Evolutionary conservation across 2,329 filamentous ascomycete species (phyloP).

Genomic region (Paracoccidioides lutzii): DNA sequence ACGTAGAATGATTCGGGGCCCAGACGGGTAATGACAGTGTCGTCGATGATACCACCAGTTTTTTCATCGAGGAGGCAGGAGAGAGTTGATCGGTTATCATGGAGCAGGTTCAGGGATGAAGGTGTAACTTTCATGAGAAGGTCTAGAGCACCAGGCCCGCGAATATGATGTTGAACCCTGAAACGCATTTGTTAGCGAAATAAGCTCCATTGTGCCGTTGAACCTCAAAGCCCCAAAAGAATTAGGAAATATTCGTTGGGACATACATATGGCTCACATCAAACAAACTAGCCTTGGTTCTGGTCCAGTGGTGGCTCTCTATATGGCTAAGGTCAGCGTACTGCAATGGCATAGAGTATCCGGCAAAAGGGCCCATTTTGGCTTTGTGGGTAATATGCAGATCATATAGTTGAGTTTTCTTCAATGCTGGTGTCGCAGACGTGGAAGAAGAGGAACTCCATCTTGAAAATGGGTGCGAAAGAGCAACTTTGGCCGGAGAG

Average conservation of each 20-base stretch:
- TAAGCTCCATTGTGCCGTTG: not conserved
- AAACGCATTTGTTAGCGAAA: not conserved
- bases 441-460: slow-evolving; percentile 14
- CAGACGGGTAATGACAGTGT: slow-evolving; percentile 80
- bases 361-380: slow-evolving; percentile 95
- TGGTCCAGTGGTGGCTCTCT: slow-evolving; percentile 82
- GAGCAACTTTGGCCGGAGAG: slow-evolving; percentile 7
- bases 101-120: slow-evolving; percentile 52
- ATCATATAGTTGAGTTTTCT: slow-evolving; percentile 60
- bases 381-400: slow-evolving; percentile 65
- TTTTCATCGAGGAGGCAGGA: slow-evolving; percentile 68
- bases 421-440: slow-evolving; percentile 21
- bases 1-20: slow-evolving; percentile 68
- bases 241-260: not conserved
- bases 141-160: slow-evolving; percentile 62
- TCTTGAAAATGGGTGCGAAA: slow-evolving; percentile 15
- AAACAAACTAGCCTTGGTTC: slow-evolving; percentile 77
- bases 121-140: slow-evolving; percentile 82
- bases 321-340: slow-evolving; percentile 65
- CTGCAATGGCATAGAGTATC: slow-evolving; percentile 84
- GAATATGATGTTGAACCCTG: slow-evolving; percentile 69
- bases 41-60: slow-evolving; percentile 87
- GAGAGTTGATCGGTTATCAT: slow-evolving; percentile 59
- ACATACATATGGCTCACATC: slow-evolving; percentile 90
- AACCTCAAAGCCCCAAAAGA: not conserved